A percentile compares a stretch with the other conserved stretches of the same genome.
phyloP scores from a whole-genome alignment of 2,329 filamentous ascomycete species.

The Exophiala sp. region DNA sequence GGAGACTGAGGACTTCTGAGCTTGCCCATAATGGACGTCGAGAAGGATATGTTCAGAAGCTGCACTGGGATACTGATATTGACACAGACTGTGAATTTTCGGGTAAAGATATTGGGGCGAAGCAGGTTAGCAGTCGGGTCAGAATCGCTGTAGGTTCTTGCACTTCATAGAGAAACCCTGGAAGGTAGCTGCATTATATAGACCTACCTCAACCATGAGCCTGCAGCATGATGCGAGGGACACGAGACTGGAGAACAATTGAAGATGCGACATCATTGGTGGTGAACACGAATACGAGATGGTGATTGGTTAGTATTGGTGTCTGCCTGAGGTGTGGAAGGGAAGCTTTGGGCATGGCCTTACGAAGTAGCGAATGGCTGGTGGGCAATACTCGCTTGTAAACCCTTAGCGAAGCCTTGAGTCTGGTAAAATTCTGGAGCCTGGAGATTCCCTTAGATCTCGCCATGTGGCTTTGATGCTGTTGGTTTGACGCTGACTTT shows the following conservation, averaged over 20 bases:
- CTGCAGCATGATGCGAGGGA: neutral
- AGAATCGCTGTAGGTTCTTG: neutral
- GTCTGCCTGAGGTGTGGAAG: slow-evolving; percentile 10
- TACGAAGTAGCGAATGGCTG: too few species aligned
- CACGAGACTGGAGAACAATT: neutral
- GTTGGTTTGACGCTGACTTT: too few species aligned
- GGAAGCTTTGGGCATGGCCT: neutral
- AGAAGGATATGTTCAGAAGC: neutral
- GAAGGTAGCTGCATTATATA: too few species aligned
- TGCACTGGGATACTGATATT: neutral
- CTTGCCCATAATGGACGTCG: slow-evolving; percentile 14
- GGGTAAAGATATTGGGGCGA: neutral
- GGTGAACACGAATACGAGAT: slow-evolving; percentile 7
- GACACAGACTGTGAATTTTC: neutral
- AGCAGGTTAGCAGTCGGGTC: neutral
- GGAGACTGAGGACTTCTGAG: slow-evolving; percentile 11
- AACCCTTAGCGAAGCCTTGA: too few species aligned
- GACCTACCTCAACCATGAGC: neutral
- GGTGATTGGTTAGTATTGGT: slow-evolving; percentile 18
- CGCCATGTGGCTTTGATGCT: too few species aligned
- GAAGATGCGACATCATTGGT: neutral
- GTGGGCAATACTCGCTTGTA: too few species aligned
- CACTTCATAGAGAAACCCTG: too few species aligned
- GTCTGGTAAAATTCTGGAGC: too few species aligned
- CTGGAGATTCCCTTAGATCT: too few species aligned